These are phyloP conservation scores for Pseudognaphalium luteoalbum DNA, from an alignment of 129 eudicot genomes.

Conservation along the genomic window DNA sequence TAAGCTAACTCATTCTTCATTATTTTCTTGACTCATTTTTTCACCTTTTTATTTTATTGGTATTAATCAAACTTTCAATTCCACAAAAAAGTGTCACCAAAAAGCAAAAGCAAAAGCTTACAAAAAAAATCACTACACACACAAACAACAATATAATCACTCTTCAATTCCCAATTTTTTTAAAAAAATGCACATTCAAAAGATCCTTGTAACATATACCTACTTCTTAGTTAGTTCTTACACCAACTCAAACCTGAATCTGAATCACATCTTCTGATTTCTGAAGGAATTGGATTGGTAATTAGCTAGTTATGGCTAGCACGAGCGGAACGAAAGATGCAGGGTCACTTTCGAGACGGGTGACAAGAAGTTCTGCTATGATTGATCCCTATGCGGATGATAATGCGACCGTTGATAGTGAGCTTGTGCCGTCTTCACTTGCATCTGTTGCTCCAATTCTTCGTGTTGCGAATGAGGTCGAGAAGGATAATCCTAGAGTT, in stretches of 20 bases:
- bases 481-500: slow-evolving; percentile 81
- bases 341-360: slow-evolving; percentile 50
- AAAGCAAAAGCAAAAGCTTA: slow-evolving; percentile 33
- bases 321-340: slow-evolving; percentile 70
- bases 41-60: not conserved
- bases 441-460: slow-evolving; percentile 87
- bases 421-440: slow-evolving; percentile 87
- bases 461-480: slow-evolving; percentile 84
- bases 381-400: slow-evolving; percentile 54
- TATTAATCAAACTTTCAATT: slow-evolving; percentile 28
- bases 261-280: not conserved
- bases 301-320: slow-evolving; percentile 68
- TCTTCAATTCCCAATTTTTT: not conserved
- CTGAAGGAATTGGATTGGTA: not conserved
- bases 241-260: slow-evolving; percentile 9
- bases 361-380: slow-evolving; percentile 47
- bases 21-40: not conserved
- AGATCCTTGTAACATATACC: slow-evolving; percentile 31
- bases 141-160: not conserved
- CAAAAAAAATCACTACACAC: slow-evolving; percentile 20
- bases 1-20: slow-evolving; percentile 31
- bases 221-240: slow-evolving; percentile 13
- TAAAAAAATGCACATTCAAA: slow-evolving; percentile 26
- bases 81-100: slow-evolving; percentile 15
- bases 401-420: slow-evolving; percentile 64